Evolutionary conservation across 2,329 filamentous ascomycete genomes (phyloP), one percentile per base, ranked within the genome.

Genomic region (Alternaria alternata): DNA sequence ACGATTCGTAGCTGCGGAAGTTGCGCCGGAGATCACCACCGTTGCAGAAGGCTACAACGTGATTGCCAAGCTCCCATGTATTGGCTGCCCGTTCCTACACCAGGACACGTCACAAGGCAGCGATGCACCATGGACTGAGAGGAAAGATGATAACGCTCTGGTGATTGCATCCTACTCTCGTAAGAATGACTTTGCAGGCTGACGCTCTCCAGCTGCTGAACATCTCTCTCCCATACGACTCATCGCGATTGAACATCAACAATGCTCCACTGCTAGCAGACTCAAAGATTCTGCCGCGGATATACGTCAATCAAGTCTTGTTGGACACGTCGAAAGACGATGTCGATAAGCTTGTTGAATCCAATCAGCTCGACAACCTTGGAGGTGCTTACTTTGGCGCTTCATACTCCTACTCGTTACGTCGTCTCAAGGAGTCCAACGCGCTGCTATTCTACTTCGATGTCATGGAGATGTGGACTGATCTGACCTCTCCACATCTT

Each of bases 1-100:
- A 24, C 7, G 28, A 9, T 32, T 46, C 12, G 61, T 54, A 11
- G 28, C 49, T 16, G 72, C 68, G 4, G 62, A 68, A 9, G 52
- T 67, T 41, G 72, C 72, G n/a, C 73, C 72, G 3, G 73, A 74
- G 22, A 72, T 77, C 8, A 77, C 71, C 16, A 68, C 66, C 8
- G 51, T 76, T 7, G 64, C 65, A 5, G 73, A 74, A 36, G 75
- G 75, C 47, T 75, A 72, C 63, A 71, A 70, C 57, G 51, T 74
- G 54, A 68, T 77, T 43, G 73, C 70, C 52, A 77, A 76, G 55
- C 55, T 77, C 7, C 73, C 73, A 9, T 77, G 75, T 46, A 30
- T 65, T n/a, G 72, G 64, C 26, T 78, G 75, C 59, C 74, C 75
- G 5, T 76, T 73, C 41, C 48, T 78, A 24, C 71, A 69, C 42